These are phyloP conservation scores for Trichoderma atroviride DNA, from an alignment of 2,329 filamentous ascomycete species.

Conservation along the genomic window DNA sequence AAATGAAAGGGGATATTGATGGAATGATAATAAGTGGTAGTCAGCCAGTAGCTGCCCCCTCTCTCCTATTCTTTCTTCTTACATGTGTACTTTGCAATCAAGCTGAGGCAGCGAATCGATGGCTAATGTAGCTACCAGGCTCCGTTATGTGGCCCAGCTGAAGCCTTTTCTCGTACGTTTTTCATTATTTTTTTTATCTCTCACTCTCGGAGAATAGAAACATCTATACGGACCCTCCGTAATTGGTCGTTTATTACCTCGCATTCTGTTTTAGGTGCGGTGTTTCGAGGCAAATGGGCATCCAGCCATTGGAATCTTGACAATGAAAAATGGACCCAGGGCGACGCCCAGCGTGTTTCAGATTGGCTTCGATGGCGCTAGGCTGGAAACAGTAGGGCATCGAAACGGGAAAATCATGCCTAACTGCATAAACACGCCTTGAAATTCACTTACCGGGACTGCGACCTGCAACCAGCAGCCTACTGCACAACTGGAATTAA, in stretches of 20 bases:
- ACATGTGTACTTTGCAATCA: neutral
- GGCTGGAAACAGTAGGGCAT: constrained; percentile 1
- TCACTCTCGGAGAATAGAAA: neutral
- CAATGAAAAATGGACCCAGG: constrained; percentile 15
- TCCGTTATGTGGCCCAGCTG: constrained; percentile 5
- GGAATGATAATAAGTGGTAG: neutral
- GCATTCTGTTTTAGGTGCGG: neutral
- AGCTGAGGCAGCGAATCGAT: constrained; percentile 25
- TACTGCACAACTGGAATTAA: neutral
- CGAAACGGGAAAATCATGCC: neutral
- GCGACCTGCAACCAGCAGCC: neutral
- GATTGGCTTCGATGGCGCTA: constrained; percentile 23
- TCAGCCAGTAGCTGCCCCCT: neutral
- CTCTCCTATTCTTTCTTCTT: neutral
- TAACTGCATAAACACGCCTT: neutral
- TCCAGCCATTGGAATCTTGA: neutral
- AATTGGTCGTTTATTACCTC: neutral
- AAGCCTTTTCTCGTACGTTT: neutral
- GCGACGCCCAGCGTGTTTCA: constrained; percentile 21
- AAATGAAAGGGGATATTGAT: constrained; percentile 13
- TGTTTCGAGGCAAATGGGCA: neutral
- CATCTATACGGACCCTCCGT: too few relatives aligned
- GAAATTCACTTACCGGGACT: neutral
- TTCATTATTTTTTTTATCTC: neutral
- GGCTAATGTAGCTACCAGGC: neutral